phyloP scores from a whole-genome alignment of 164 flowering plant species.

The Vitis cinerea region DNA sequence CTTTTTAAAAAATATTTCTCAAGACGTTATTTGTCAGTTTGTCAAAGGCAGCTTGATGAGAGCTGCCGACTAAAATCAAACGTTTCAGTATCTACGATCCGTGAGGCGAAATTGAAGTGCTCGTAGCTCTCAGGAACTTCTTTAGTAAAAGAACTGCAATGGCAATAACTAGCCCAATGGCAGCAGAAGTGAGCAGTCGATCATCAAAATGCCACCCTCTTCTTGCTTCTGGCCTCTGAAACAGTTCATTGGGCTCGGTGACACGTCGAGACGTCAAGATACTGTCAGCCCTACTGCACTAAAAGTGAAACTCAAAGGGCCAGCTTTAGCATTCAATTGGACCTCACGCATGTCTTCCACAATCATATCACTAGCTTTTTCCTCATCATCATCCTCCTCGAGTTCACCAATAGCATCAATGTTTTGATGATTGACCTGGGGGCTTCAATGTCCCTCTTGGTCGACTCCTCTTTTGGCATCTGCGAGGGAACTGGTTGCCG shows the following conservation, averaged over 20 bases:
- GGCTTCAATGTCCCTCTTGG: conserved; percentile 28
- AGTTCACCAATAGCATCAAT: conserved; percentile 14
- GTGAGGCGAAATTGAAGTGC: too few relatives aligned
- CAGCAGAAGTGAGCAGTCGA: conserved; percentile 86
- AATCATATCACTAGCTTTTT: conserved; percentile 28
- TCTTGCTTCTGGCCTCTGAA: conserved; percentile 31
- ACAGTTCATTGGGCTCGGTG: conserved; percentile 28
- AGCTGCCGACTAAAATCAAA: too few relatives aligned
- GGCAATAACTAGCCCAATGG: too few relatives aligned
- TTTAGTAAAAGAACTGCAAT: too few relatives aligned
- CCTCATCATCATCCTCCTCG: conserved; percentile 27
- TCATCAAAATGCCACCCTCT: conserved; percentile 63
- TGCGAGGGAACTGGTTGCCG: conserved; percentile 20
- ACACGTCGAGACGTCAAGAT: conserved; percentile 22
- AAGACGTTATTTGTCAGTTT: too few relatives aligned
- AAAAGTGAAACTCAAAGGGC: conserved; percentile 9
- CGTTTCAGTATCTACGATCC: too few relatives aligned
- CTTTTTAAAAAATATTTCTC: too few relatives aligned
- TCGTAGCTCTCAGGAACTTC: conserved; percentile 60
- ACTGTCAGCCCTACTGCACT: too few relatives aligned
- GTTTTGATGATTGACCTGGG: conserved; percentile 26
- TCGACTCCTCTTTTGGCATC: background rate
- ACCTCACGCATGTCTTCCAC: conserved; percentile 45
- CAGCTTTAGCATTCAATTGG: conserved; percentile 43
- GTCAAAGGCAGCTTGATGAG: too few relatives aligned